Conservation (phyloP, 352 stramenopile species). For the Globisporangium alternatum region DNA sequence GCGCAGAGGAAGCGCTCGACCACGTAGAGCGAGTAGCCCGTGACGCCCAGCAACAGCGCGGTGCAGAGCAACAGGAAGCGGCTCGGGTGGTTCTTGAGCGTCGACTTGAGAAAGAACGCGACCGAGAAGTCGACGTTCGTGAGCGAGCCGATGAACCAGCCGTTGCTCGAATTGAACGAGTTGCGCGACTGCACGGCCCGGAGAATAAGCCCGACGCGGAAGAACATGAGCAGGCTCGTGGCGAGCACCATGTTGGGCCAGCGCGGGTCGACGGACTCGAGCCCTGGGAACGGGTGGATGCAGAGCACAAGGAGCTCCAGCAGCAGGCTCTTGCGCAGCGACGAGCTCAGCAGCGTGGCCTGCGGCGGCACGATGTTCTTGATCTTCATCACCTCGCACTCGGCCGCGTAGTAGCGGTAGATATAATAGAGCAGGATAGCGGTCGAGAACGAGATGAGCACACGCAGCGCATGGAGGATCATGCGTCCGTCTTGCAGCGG, state of each 20-base stretch:
- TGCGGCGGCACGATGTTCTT: conserved; percentile 78
- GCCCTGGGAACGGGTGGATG: conserved; percentile 67
- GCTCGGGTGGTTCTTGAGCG: conserved; percentile 65
- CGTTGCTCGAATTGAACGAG: conserved; percentile 80
- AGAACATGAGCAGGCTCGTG: conserved; percentile 64
- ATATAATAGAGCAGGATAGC: conserved; percentile 68
- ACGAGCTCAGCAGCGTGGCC: conserved; percentile 58
- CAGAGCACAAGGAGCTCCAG: conserved; percentile 49
- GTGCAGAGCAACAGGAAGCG: conserved; percentile 45
- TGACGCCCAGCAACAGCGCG: conserved; percentile 34
- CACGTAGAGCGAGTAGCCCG: conserved; percentile 62
- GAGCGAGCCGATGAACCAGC: conserved; percentile 75
- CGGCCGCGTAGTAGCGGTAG: conserved; percentile 58
- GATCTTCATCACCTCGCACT: conserved; percentile 77
- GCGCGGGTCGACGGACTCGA: conserved; percentile 56
- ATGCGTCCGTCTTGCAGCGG: conserved; percentile 52
- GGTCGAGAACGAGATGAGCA: conserved; percentile 68
- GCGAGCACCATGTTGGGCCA: conserved; percentile 60
- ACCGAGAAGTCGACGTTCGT: conserved; percentile 77
- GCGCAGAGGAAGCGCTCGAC: conserved; percentile 73
- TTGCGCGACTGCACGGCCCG: conserved; percentile 60
- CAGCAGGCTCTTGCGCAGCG: conserved; percentile 41
- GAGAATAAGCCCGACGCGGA: conserved; percentile 44
- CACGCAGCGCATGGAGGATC: conserved; percentile 59
- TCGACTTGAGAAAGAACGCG: conserved; percentile 75